Evolutionary conservation across 805 yeast species (phyloP), one percentile per base, ranked within the genome.

Genomic region (Candida vaughaniae): DNA sequence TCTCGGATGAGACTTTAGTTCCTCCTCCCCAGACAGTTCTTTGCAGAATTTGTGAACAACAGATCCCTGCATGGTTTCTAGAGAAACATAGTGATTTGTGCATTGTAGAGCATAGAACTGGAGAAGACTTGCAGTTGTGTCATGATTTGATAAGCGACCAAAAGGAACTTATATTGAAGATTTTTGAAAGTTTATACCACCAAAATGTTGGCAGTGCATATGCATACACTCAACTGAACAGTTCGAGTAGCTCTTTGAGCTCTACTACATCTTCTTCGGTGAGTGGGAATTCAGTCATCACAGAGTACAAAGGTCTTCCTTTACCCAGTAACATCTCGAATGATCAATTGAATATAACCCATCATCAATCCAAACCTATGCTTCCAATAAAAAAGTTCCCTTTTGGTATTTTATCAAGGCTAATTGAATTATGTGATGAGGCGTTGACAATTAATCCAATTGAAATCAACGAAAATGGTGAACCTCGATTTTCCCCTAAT

Each of bases 51-150:
- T 93, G 99, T 61, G 99, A 93, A 53, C 79, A 80, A 20, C 75
- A 75, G 32, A 80, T 89, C n/a, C 96, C 95, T 3, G 85, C 89
- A 3, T 93, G 99, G 99, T 93, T 95, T 84, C 69, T 93, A 26
- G 99, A 91, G 50, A 75, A 82, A 33, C 99, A 93, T 60, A 82
- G 91, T 1, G 93, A 89, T 52, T 64, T 85, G 31, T 93, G 99
- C 51, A 69, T 85, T 19, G 75, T 86, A 23, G 97, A 90, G 56
- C 95, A 89, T 60, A 75, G 80, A 50, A 77, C 85, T 8, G 89
- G 82, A 52, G 89, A 88, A 47, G 80, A 81, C 22, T 78, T 91
- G 7, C 86, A 84, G 52, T 48, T 71, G 23, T 66, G 80, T 31
- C 96, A 91, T 47, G 98, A 93, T 48, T 69, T 73, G 14, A 65